These are phyloP conservation scores for Thuidium tamariscinum DNA, from an alignment of 225 moss, liverwort and hornwort genomes.

Conservation along the genomic window DNA sequence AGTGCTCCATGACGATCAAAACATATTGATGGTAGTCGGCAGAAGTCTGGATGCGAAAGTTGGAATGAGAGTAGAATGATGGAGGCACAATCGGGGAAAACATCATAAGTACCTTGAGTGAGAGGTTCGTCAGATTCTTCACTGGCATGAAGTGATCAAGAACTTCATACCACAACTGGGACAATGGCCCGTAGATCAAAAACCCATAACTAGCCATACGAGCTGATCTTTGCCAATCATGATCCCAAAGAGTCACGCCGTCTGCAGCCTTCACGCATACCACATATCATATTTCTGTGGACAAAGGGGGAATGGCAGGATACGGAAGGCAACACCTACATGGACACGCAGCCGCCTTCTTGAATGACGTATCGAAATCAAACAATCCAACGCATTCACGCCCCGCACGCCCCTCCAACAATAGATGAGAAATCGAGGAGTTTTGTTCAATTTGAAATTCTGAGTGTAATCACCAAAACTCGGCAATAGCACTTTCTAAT, in stretches of 20 bases:
- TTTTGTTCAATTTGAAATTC: neutral
- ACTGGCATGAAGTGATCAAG: conserved; percentile 57
- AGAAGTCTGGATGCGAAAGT: neutral
- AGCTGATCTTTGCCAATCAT: conserved; percentile 72
- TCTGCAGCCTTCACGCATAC: conserved; percentile 37
- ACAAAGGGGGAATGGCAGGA: neutral
- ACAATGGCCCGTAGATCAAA: conserved; percentile 76
- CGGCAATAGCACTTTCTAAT: neutral
- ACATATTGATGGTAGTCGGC: neutral
- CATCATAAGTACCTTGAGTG: conserved; percentile 46
- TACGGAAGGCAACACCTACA: neutral
- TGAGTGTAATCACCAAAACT: neutral
- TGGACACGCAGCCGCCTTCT: neutral
- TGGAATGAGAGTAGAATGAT: neutral
- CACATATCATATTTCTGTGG: conserved; percentile 4
- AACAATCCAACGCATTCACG: neutral
- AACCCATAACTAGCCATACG: conserved; percentile 94
- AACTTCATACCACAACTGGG: conserved; percentile 78
- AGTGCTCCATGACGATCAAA: neutral
- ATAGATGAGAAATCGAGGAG: neutral
- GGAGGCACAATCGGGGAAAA: neutral
- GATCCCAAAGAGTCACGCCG: conserved; percentile 47
- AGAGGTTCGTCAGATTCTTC: conserved; percentile 55
- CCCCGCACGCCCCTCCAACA: neutral
- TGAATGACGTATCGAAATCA: neutral